Base-by-base conservation (phyloP, 2,329 filamentous ascomycete genomes). In the Thielaviopsis musarum region DNA sequence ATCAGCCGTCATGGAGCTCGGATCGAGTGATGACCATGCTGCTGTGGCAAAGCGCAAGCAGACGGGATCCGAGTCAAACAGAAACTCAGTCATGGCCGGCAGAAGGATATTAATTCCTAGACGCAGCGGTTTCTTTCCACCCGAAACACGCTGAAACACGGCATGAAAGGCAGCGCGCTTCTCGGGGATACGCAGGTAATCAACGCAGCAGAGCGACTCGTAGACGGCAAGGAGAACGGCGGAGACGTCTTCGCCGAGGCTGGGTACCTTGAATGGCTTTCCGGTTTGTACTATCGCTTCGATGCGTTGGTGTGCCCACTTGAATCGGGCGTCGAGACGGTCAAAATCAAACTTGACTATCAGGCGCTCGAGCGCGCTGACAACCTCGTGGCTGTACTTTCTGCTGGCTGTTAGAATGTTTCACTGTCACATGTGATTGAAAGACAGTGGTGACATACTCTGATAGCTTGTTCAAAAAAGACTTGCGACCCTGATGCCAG, bases 121-220 rank as follows among this genome's bases (percentile, higher is more conserved):
- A 67, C 86, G 89, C 19, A 96, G 75, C n/a, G 82, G 81, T 65
- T 81, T 89, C 66, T 85, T 91, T 15, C 81, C 81, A 58, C 73
- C 71, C 69, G 91, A 88, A 1, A 94, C 82, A 22, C 89, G 78
- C 64, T 81, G 77, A 69, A 97, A 96, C 12, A 94, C 88, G 64
- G 79, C 82, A 68, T 95, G 87, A 68, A 97, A 95, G 64, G 83
- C 68, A 0, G 68, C 65, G 2, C 77, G 74, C 63, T 76, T 75
- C 3, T 76, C 74, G 1, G 77, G 73, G n/a, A 74, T 65, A 52
- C 72, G 77, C 62, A 96, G 75, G 67, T 94, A 89, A 0, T 85
- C 78, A 64, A 90, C 82, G 69, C 87, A 95, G 69, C 90, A 95
- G 57, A 97, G 74, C 0, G 87, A 85, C 69, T 97, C 91, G 66